Percentiles rank a stretch among this genome's conserved stretches.
Evolutionary conservation across 768 basidiomycete species (phyloP).

Genomic region (Lactarius vividus): DNA sequence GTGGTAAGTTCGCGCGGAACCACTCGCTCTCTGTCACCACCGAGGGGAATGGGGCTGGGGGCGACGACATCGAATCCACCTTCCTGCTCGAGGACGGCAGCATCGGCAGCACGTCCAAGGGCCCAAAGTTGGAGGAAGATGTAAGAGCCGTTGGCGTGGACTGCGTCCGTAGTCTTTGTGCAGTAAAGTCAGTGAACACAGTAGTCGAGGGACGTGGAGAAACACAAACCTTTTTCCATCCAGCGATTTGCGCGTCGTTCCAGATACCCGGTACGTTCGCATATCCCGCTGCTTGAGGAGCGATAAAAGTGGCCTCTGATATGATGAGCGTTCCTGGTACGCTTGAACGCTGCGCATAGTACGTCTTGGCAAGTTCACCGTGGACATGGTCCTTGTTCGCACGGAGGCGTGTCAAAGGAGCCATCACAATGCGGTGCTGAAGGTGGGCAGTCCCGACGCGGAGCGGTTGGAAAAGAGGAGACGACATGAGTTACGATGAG

Average conservation of each 20-base stretch:
- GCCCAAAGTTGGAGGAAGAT: not conserved
- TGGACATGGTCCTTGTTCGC: not conserved
- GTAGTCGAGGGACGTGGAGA: not conserved
- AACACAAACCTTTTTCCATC: not conserved
- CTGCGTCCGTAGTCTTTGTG: not conserved
- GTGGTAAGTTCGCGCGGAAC: not conserved
- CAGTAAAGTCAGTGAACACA: not conserved
- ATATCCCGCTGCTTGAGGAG: not conserved
- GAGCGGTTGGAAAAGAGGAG: not conserved
- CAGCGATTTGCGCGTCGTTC: not conserved
- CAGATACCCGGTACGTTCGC: not conserved
- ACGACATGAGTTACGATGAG: not conserved
- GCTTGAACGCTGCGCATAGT: too few species aligned
- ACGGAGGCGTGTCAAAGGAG: not conserved
- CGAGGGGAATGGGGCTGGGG: too few species aligned
- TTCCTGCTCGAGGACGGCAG: too few species aligned
- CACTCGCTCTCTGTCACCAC: not conserved
- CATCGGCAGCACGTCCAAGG: too few species aligned
- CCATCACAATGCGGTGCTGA: not conserved
- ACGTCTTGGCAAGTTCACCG: not conserved
- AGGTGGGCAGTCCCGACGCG: too few species aligned
- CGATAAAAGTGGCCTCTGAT: too few species aligned
- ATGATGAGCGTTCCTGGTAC: too few species aligned
- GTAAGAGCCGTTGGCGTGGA: not conserved
- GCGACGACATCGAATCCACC: too few species aligned